Evolutionary conservation across 2,329 filamentous ascomycete genomes (phyloP), one percentile per base, ranked within the genome.

Genomic region (Trichoderma sp.): DNA sequence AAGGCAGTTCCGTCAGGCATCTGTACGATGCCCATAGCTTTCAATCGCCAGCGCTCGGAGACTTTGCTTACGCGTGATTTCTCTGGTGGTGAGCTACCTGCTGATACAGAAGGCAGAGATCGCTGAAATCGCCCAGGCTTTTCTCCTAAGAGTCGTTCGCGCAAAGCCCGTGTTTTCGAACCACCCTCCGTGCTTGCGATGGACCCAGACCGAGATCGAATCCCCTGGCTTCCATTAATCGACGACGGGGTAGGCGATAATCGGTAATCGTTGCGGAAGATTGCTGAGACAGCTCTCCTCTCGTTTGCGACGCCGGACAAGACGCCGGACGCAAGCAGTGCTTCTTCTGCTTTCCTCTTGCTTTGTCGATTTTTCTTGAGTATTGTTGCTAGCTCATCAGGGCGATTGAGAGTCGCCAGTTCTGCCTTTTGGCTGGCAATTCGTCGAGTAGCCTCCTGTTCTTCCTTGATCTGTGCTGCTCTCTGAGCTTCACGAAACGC

Each of bases 1-100:
- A 89, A 78, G 76, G 87, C 88, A 65, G 87, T 85, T n/a, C 89
- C 86, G 76, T 90, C 86, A 5, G 87, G 85, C 85, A 89, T 86
- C 76, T 86, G 87, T 3, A 89, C 87, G 21, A 90, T 84, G 11
- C 86, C 87, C 86, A 88, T 87, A 59, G 86, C 86, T 69, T 87
- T 88, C 75, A 88, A 82, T 6, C 83, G 82, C 87, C 87, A 88
- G 53, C 85, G 82, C 71, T 86, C 85, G 7, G 86, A 87, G 7
- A 84, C 84, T 68, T 81, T 85, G 78, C 84, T 86, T 3, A 80
- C 72, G 11, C 82, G 80, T 3, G 78, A 74, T 7, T 76, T 78
- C 18, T 83, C 81, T 1, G 81, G 77, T 21, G 78, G 80, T 27
- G 79, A 77, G 33, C 77, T 76, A 14, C 80, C 80, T 53, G 79